Conservation (phyloP, 2,329 filamentous ascomycete genomes). For the Fusarium albidum region DNA sequence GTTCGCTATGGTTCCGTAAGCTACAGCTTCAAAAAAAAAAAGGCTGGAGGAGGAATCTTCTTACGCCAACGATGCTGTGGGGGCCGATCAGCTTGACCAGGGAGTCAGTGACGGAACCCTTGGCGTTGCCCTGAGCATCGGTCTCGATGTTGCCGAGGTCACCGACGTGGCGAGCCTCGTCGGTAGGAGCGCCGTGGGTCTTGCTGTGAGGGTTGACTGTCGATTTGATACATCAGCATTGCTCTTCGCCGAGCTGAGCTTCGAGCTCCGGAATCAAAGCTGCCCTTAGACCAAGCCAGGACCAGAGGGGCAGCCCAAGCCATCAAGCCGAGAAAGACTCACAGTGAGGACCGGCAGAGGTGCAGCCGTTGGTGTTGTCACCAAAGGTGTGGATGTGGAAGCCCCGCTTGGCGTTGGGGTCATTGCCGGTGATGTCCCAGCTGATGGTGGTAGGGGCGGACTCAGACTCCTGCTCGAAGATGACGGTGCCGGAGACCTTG, state of each 20-base stretch:
- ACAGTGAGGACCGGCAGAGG: conserved; percentile 97
- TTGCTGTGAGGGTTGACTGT: conserved; percentile 95
- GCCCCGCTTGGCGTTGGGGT: conserved; percentile 94
- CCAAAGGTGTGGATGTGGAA: conserved; percentile 99
- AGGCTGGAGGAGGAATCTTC: conserved; percentile 36
- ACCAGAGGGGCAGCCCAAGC: background rate
- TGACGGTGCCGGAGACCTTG: conserved; percentile 91
- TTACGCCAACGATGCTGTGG: conserved; percentile 91
- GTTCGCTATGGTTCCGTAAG: conserved; percentile 72
- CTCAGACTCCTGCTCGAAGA: conserved; percentile 93
- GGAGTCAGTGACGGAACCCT: conserved; percentile 81
- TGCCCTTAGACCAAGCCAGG: background rate
- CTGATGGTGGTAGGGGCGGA: conserved; percentile 82
- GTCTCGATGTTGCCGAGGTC: conserved; percentile 98
- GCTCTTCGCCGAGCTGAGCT: background rate
- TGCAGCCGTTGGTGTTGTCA: conserved; percentile 99
- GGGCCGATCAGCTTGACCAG: conserved; percentile 95
- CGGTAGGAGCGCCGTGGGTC: conserved; percentile 86
- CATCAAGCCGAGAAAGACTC: conserved; percentile 50
- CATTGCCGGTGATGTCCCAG: conserved; percentile 92
- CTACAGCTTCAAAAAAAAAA: background rate
- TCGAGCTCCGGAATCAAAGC: too few relatives aligned
- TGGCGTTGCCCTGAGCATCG: conserved; percentile 88
- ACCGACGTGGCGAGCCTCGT: conserved; percentile 91
- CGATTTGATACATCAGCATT: conserved; percentile 17